Evolutionary conservation across 1,284 basidiomycete genomes (phyloP).

Genomic region (Microbotryum lychnidis-dioicae): DNA sequence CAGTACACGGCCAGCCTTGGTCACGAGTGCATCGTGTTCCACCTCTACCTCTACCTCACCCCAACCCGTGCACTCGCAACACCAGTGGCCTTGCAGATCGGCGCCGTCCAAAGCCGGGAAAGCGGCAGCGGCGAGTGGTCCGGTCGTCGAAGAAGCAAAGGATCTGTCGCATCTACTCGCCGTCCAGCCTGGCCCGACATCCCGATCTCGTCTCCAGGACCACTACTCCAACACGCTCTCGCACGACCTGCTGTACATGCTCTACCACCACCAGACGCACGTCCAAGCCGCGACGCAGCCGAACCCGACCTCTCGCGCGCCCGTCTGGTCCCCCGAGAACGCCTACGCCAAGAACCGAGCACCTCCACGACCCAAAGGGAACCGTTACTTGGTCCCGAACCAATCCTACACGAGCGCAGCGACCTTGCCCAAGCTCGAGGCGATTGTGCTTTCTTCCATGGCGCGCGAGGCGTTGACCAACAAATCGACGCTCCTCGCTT

Average conservation of each 20-base stretch:
- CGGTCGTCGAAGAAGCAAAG: too few species aligned
- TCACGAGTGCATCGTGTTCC: too few species aligned
- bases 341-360: conserved; percentile 67
- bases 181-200: conserved; percentile 44
- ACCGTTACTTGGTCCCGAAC: conserved; percentile 56
- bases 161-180: too few species aligned
- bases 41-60: too few species aligned
- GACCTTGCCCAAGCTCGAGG: conserved; percentile 67
- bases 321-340: conserved; percentile 64
- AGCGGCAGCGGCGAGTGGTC: too few species aligned
- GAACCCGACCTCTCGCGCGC: conserved; percentile 43
- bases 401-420: conserved; percentile 54
- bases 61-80: too few species aligned
- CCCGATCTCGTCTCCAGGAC: conserved; percentile 65
- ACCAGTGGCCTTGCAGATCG: too few species aligned
- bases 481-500: conserved; percentile 68
- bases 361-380: conserved; percentile 63
- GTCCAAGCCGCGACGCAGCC: conserved; percentile 37
- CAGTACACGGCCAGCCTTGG: too few species aligned
- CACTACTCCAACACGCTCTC: conserved; percentile 78
- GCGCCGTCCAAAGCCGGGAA: too few species aligned
- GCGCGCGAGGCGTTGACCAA: conserved; percentile 57
- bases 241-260: conserved; percentile 90
- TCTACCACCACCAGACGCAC: conserved; percentile 63
- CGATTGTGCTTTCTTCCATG: conserved; percentile 76